phyloP scores from a whole-genome alignment of 192 early-diverging fungal species.

The Coemansia sp. region DNA sequence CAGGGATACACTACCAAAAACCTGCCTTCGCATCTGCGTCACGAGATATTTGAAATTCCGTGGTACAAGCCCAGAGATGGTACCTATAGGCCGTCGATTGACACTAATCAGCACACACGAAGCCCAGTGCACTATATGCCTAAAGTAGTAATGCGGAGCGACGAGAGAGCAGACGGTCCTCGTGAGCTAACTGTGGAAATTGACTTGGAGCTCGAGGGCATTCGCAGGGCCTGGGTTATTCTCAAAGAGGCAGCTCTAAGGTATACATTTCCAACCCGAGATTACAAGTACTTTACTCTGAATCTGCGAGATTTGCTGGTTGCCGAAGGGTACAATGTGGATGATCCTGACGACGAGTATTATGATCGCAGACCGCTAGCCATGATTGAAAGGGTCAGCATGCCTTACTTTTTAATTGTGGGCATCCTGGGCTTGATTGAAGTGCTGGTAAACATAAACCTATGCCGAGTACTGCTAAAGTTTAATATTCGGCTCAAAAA shows the following conservation, averaged over 20 bases:
- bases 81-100: too few species aligned
- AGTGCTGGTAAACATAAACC: too few species aligned
- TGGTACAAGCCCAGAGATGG: background rate
- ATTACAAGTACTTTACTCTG: background rate
- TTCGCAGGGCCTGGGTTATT: background rate
- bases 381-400: background rate
- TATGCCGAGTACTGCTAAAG: too few species aligned
- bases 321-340: background rate
- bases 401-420: background rate
- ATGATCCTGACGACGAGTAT: background rate
- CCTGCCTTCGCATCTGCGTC: too few species aligned
- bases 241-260: background rate
- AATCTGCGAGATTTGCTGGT: background rate
- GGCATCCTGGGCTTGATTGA: too few species aligned
- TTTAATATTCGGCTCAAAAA: too few species aligned
- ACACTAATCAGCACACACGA: background rate
- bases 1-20: background rate
- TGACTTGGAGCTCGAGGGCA: background rate
- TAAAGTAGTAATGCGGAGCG: background rate
- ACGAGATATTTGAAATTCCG: background rate
- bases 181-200: background rate
- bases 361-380: background rate
- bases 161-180: background rate
- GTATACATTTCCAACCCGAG: background rate
- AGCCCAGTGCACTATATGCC: background rate